Conservation (phyloP, 192 early-diverging fungal genomes). For the Paraglomus occultum region DNA sequence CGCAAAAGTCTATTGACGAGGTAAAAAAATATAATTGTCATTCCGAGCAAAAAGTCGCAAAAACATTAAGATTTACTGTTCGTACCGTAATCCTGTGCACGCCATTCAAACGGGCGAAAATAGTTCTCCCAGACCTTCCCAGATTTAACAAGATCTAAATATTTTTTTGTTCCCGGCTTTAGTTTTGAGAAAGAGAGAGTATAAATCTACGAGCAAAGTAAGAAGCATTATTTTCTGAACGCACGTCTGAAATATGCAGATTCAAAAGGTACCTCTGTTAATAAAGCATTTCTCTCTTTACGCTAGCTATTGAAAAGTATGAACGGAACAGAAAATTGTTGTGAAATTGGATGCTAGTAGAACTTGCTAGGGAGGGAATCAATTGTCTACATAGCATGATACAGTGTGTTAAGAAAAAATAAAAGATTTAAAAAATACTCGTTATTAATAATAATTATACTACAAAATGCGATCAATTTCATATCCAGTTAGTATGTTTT, state of each 20-base stretch:
- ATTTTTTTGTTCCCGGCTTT: constrained; percentile 13
- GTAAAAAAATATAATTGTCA: constrained; percentile 17
- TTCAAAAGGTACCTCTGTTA: constrained; percentile 11
- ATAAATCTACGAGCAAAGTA: constrained; percentile 26
- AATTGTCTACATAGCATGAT: constrained; percentile 3
- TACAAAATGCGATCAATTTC: too few species aligned
- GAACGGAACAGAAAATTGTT: neutral
- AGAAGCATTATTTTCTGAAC: constrained; percentile 10
- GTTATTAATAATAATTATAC: too few species aligned
- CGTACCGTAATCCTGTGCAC: constrained; percentile 22
- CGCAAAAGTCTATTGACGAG: constrained; percentile 5
- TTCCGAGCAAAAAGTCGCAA: constrained; percentile 4
- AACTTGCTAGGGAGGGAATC: neutral
- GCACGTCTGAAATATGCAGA: neutral
- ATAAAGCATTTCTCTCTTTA: constrained; percentile 19
- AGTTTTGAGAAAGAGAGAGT: constrained; percentile 19
- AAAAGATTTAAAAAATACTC: too few species aligned
- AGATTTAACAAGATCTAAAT: neutral
- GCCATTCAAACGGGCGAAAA: constrained; percentile 23
- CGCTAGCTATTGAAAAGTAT: constrained; percentile 17
- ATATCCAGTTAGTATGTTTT: too few species aligned
- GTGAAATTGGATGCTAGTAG: neutral
- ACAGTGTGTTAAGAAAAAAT: too few species aligned
- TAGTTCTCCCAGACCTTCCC: constrained; percentile 23
- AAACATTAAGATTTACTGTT: neutral